Percentiles rank a stretch among this genome's conserved stretches.
These are phyloP conservation scores for Arthrobotrys conoides DNA, from an alignment of 2,329 filamentous ascomycete species.

Conservation along the genomic window DNA sequence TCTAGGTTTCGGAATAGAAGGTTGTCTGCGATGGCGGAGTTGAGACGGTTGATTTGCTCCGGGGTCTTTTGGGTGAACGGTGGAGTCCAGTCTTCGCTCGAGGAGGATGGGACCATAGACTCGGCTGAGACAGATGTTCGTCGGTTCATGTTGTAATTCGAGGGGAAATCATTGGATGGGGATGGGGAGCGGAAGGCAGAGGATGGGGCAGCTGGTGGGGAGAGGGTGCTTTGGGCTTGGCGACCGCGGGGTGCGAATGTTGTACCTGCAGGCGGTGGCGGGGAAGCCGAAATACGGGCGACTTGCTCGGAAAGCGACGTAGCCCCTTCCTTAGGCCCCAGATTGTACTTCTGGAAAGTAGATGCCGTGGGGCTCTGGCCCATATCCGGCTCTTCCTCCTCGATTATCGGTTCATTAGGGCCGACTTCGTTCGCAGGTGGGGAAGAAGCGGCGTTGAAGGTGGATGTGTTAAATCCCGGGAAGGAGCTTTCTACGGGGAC, in stretches of 20 bases:
- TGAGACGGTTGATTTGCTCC: conserved; percentile 85
- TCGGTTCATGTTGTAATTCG: conserved; percentile 92
- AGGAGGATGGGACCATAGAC: conserved; percentile 88
- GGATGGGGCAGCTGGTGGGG: conserved; percentile 48
- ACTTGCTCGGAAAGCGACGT: conserved; percentile 42
- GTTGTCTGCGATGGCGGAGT: conserved; percentile 85
- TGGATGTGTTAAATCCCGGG: conserved; percentile 55
- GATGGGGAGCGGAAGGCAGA: conserved; percentile 60
- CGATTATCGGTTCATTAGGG: conserved; percentile 76
- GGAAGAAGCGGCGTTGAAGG: conserved; percentile 62
- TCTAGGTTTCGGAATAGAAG: conserved; percentile 96
- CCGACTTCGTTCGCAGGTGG: conserved; percentile 65
- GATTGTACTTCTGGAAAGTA: conserved; percentile 68
- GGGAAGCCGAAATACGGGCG: conserved; percentile 54
- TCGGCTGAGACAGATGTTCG: conserved; percentile 97
- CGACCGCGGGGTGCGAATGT: conserved; percentile 54
- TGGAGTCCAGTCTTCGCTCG: conserved; percentile 89
- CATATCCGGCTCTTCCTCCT: conserved; percentile 85
- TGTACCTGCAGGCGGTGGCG: conserved; percentile 46
- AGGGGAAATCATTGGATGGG: conserved; percentile 77
- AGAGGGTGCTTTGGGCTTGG: conserved; percentile 49
- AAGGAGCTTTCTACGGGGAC: conserved; percentile 56
- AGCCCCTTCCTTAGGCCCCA: conserved; percentile 39
- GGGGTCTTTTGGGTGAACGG: conserved; percentile 85
- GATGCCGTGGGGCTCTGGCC: conserved; percentile 81